Evolutionary conservation across 2,329 filamentous ascomycete genomes (phyloP).

Genomic region (Leptographium wingfieldii): DNA sequence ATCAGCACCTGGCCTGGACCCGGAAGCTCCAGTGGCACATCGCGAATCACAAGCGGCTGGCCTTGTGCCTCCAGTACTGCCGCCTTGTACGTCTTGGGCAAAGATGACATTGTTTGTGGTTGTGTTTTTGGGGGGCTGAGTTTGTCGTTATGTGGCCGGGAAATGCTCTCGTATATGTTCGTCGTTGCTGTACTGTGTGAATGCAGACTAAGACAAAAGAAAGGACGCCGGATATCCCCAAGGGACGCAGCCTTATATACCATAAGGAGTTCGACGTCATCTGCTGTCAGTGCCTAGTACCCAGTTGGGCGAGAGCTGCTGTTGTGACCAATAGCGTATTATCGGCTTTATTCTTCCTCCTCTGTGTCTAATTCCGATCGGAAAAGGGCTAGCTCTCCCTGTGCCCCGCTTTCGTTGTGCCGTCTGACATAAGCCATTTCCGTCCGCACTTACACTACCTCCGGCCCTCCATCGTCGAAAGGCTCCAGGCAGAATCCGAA

Average conservation of each 20-base stretch:
- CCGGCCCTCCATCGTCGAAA: neutral
- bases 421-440: neutral
- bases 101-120: conserved; percentile 10
- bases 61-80: conserved; percentile 44
- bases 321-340: neutral
- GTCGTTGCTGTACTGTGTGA: no score
- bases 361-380: neutral
- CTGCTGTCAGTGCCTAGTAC: neutral
- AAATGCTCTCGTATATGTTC: no score
- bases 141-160: no score
- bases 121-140: no score
- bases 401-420: neutral
- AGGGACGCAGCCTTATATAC: neutral
- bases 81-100: conserved; percentile 56
- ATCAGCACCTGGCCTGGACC: conserved; percentile 48
- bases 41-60: conserved; percentile 42
- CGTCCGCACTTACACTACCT: neutral
- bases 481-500: conserved; percentile 30
- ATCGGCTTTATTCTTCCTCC: neutral
- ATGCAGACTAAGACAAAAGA: neutral
- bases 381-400: neutral
- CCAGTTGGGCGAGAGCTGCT: neutral
- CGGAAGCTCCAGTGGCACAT: conserved; percentile 45
- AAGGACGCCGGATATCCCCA: neutral
- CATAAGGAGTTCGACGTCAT: neutral